phyloP scores from a whole-genome alignment of 495 filamentous ascomycete species.

The Cetradonia linearis region DNA sequence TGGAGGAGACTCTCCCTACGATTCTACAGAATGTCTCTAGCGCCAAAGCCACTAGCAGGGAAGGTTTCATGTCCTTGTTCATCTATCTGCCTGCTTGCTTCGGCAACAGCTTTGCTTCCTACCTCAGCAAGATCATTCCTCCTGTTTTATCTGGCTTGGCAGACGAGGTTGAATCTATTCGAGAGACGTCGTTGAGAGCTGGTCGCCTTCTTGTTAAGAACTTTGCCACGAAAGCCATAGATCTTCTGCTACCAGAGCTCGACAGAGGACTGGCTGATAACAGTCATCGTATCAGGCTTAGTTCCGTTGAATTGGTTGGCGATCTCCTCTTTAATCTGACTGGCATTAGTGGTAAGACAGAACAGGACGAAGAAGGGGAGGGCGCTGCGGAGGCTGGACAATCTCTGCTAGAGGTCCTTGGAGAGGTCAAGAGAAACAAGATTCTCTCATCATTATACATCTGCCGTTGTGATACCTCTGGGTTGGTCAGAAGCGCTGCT shows the following conservation, averaged over 20 bases:
- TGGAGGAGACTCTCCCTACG: slow-evolving; percentile 93
- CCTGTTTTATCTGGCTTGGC: slow-evolving; percentile 90
- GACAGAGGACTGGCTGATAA: slow-evolving; percentile 92
- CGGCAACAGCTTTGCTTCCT: slow-evolving; percentile 94
- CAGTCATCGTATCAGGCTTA: slow-evolving; percentile 91
- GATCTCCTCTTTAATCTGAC: slow-evolving; percentile 97
- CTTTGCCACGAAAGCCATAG: slow-evolving; percentile 88
- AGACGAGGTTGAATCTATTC: slow-evolving; percentile 89
- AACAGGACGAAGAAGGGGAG: slow-evolving; percentile 69
- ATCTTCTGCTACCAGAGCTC: slow-evolving; percentile 85
- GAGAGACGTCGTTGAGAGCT: slow-evolving; percentile 84
- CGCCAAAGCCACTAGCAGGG: slow-evolving; percentile 77
- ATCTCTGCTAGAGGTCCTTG: slow-evolving; percentile 84
- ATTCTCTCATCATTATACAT: slow-evolving; percentile 93
- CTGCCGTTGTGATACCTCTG: slow-evolving; percentile 93
- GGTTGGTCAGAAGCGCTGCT: slow-evolving; percentile 79
- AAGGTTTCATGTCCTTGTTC: slow-evolving; percentile 99
- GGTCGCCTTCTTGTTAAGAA: slow-evolving; percentile 95
- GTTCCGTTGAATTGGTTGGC: slow-evolving; percentile 93
- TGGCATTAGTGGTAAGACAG: slow-evolving; percentile 76
- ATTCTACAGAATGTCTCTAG: slow-evolving; percentile 94
- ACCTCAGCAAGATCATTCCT: slow-evolving; percentile 90
- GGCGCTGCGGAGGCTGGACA: slow-evolving; percentile 74
- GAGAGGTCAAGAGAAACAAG: slow-evolving; percentile 90
- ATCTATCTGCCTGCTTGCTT: slow-evolving; percentile 98